Percentiles rank a stretch among this genome's conserved stretches.
Conservation (phyloP, 805 yeast species). For the Barnettozyma wickerhamii region DNA sequence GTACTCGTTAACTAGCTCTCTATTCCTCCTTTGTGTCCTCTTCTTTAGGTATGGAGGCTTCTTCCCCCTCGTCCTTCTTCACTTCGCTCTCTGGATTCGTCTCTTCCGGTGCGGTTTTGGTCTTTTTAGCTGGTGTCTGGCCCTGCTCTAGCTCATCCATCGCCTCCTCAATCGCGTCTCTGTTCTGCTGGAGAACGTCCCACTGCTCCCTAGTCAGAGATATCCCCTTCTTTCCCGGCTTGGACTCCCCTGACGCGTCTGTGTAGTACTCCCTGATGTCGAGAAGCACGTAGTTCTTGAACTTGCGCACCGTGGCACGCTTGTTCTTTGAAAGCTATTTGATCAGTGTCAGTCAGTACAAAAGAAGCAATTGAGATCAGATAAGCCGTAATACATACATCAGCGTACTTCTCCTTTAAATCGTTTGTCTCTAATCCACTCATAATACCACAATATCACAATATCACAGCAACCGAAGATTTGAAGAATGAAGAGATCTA, state of each 20-base stretch:
- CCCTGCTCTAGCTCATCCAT: slow-evolving; percentile 30
- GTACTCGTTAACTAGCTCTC: not conserved
- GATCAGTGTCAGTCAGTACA: slow-evolving; percentile 3
- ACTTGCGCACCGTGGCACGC: slow-evolving; percentile 68
- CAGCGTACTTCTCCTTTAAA: slow-evolving; percentile 6
- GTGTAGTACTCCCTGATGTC: slow-evolving; percentile 81
- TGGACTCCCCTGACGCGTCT: slow-evolving; percentile 52
- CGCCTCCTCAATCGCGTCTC: slow-evolving; percentile 48
- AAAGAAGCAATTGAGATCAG: too few species aligned
- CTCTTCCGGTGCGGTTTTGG: slow-evolving; percentile 24
- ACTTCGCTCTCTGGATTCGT: slow-evolving; percentile 21
- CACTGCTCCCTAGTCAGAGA: slow-evolving; percentile 56
- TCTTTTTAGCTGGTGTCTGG: slow-evolving; percentile 27
- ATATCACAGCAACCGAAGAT: not conserved
- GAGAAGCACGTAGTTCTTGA: slow-evolving; percentile 60
- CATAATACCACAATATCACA: not conserved
- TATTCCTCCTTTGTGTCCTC: slow-evolving; percentile 27
- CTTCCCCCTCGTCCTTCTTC: slow-evolving; percentile 27
- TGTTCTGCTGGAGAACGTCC: slow-evolving; percentile 41
- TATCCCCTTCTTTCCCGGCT: slow-evolving; percentile 81
- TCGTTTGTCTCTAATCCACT: slow-evolving; percentile 5
- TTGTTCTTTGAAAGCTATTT: slow-evolving; percentile 53
- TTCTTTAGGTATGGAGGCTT: slow-evolving; percentile 13
- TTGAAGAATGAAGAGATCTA: not conserved
- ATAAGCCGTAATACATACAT: slow-evolving; percentile 4